Conservation (phyloP, 2,329 filamentous ascomycete species). For the Cladobotryum mycophilum region DNA sequence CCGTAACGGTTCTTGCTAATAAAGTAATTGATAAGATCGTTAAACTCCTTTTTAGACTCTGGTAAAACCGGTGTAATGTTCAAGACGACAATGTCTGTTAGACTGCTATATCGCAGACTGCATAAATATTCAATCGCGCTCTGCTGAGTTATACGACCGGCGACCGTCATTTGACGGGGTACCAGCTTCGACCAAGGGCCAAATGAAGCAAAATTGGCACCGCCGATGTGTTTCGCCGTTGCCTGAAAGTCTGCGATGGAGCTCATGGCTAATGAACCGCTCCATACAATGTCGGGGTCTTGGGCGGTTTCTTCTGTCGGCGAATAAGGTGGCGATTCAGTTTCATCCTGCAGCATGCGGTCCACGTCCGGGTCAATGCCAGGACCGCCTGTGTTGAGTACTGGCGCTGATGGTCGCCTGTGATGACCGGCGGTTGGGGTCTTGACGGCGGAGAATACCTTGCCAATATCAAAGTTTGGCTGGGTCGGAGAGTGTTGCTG, state of each 20-base stretch:
- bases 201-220: constrained; percentile 64
- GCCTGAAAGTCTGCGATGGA: constrained; percentile 69
- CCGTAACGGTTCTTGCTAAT: constrained; percentile 75
- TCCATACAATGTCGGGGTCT: constrained; percentile 71
- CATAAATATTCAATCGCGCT: constrained; percentile 89
- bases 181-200: constrained; percentile 70
- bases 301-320: constrained; percentile 60
- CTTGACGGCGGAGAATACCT: constrained; percentile 76
- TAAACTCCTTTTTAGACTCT: constrained; percentile 56
- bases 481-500: constrained; percentile 46
- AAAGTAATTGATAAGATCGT: constrained; percentile 83
- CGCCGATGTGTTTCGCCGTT: constrained; percentile 76
- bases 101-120: constrained; percentile 72
- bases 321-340: constrained; percentile 75
- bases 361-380: constrained; percentile 86
- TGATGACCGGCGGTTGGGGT: constrained; percentile 55
- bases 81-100: constrained; percentile 79
- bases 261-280: constrained; percentile 69
- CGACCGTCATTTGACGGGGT: constrained; percentile 62
- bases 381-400: constrained; percentile 44
- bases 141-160: constrained; percentile 73
- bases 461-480: constrained; percentile 73
- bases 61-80: constrained; percentile 61
- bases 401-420: constrained; percentile 43
- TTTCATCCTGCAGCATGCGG: constrained; percentile 74